A percentile compares a stretch with the other conserved stretches of the same genome.
phyloP scores from a whole-genome alignment of 2,329 filamentous ascomycete genomes.

The Acephala macrosclerotiorum region DNA sequence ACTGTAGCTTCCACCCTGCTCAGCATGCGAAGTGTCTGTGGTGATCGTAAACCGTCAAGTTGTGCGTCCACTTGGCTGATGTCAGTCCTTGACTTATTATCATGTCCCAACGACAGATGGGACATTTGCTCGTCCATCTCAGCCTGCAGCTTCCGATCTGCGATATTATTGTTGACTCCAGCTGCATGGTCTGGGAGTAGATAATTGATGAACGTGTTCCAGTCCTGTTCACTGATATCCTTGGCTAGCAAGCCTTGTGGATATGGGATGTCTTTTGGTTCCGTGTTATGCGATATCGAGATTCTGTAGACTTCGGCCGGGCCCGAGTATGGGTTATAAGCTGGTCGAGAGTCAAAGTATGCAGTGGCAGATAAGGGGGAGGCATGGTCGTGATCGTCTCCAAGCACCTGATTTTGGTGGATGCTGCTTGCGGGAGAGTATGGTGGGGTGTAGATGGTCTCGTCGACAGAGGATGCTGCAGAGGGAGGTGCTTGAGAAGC shows the following conservation, averaged over 20 bases:
- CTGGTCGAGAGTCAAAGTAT: slow-evolving; percentile 41
- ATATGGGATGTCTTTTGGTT: slow-evolving; percentile 36
- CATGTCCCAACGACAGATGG: slow-evolving; percentile 31
- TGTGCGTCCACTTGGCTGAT: slow-evolving; percentile 51
- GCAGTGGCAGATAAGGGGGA: slow-evolving; percentile 33
- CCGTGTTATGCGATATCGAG: slow-evolving; percentile 22
- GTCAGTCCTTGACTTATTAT: slow-evolving; percentile 36
- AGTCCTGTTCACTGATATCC: slow-evolving; percentile 60
- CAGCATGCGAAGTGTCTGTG: slow-evolving; percentile 31
- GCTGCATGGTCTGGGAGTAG: slow-evolving; percentile 58
- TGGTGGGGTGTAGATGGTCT: slow-evolving; percentile 39
- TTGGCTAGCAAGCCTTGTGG: slow-evolving; percentile 40
- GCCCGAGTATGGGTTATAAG: slow-evolving; percentile 44
- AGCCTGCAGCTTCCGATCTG: slow-evolving; percentile 56
- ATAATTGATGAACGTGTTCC: slow-evolving; percentile 65
- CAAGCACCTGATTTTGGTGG: slow-evolving; percentile 29
- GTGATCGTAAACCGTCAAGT: slow-evolving; percentile 45
- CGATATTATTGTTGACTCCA: slow-evolving; percentile 53
- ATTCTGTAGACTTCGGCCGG: slow-evolving; percentile 28
- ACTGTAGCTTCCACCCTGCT: slow-evolving; percentile 50
- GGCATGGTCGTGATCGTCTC: slow-evolving; percentile 25
- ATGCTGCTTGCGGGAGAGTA: slow-evolving; percentile 34
- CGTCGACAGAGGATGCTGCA: slow-evolving; percentile 33
- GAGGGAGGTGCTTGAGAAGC: slow-evolving; percentile 25
- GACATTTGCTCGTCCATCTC: slow-evolving; percentile 47